Evolutionary conservation across 768 basidiomycete species (phyloP).

Genomic region (Cyclocybe cylindracea): DNA sequence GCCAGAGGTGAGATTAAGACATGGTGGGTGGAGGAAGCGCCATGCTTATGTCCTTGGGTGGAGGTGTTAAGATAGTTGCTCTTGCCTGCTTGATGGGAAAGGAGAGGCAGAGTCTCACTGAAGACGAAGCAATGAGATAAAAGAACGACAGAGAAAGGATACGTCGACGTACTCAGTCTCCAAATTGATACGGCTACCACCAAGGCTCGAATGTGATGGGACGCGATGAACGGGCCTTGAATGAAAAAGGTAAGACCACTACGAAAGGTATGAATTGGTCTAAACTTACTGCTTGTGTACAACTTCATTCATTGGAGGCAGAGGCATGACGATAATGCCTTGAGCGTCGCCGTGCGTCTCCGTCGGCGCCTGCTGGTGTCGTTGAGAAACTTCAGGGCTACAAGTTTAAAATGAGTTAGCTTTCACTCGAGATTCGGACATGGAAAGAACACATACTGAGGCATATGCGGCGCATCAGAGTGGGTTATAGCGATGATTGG

Average conservation of each 20-base stretch:
- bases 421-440: neutral
- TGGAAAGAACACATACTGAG: constrained; percentile 27
- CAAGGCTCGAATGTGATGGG: constrained; percentile 21
- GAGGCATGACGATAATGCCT: constrained; percentile 37
- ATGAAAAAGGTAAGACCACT: neutral
- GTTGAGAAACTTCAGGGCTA: constrained; percentile 19
- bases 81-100: constrained; percentile 14
- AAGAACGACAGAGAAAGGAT: neutral
- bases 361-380: constrained; percentile 18
- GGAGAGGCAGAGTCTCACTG: constrained; percentile 22
- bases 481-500: constrained; percentile 26
- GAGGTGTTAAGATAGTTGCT: constrained; percentile 1
- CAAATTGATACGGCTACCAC: constrained; percentile 4
- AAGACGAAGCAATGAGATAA: constrained; percentile 7
- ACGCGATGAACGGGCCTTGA: constrained; percentile 21
- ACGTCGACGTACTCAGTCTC: constrained; percentile 30
- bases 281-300: constrained; percentile 27
- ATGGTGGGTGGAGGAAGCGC: constrained; percentile 6
- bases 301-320: constrained; percentile 43
- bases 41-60: neutral
- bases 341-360: constrained; percentile 25
- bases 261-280: neutral
- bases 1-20: constrained; percentile 15
- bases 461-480: constrained; percentile 20
- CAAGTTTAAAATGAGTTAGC: neutral